A percentile compares a stretch with the other conserved stretches of the same genome.
These are phyloP conservation scores for Pichia occidentalis DNA, from an alignment of 805 yeast species.

Conservation along the genomic window DNA sequence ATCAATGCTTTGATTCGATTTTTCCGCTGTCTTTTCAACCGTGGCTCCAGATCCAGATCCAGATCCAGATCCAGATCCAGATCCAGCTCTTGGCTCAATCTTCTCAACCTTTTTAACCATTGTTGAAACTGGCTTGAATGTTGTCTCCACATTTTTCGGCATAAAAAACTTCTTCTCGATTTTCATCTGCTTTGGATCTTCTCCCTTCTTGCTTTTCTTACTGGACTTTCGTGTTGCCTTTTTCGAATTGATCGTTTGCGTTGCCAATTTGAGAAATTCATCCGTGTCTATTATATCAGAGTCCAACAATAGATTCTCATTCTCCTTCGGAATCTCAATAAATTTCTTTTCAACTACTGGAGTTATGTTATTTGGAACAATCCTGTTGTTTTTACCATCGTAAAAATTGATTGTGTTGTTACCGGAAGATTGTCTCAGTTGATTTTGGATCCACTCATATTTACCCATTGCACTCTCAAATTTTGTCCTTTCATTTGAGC, in stretches of 20 bases:
- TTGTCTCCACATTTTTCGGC: conserved; percentile 68
- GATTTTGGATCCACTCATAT: conserved; percentile 69
- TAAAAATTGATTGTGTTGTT: conserved; percentile 20
- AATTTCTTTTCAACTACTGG: conserved; percentile 53
- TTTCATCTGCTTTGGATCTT: conserved; percentile 16
- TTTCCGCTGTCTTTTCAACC: not conserved
- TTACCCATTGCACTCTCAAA: conserved; percentile 82
- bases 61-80: not conserved
- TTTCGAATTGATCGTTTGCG: conserved; percentile 48
- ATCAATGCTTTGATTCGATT: conserved; percentile 1
- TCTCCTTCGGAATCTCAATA: conserved; percentile 69
- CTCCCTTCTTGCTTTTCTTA: conserved; percentile 3
- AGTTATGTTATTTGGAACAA: conserved; percentile 49
- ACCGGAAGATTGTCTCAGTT: conserved; percentile 43
- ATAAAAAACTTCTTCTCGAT: conserved; percentile 49
- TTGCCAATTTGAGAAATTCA: conserved; percentile 61
- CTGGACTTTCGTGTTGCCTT: conserved; percentile 16
- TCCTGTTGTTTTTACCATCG: conserved; percentile 43
- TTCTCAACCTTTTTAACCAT: conserved; percentile 1
- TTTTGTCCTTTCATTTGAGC: conserved; percentile 71
- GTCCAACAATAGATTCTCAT: conserved; percentile 42
- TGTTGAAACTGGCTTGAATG: conserved; percentile 48
- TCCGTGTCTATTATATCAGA: conserved; percentile 43
- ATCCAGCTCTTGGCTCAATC: not conserved
- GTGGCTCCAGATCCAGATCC: conserved; percentile 1